Evolutionary conservation across 345 rosid species (phyloP).

Genomic region (Eucalyptus pumila): DNA sequence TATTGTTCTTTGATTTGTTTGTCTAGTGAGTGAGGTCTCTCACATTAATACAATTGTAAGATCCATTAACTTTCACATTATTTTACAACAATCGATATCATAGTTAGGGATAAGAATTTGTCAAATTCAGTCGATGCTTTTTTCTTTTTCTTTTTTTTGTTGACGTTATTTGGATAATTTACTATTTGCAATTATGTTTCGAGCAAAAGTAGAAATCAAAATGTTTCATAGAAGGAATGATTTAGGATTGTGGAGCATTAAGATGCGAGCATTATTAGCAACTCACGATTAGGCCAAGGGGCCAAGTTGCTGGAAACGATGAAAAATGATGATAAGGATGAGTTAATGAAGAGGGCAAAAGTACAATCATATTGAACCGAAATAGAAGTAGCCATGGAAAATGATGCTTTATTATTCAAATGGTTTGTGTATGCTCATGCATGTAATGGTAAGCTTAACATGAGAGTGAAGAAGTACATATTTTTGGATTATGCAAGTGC

Average conservation of each 20-base stretch:
- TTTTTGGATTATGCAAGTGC: neutral
- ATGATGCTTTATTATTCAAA: no score
- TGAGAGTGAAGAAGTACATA: neutral
- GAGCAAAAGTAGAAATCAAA: neutral
- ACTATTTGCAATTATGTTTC: neutral
- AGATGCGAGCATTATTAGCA: neutral
- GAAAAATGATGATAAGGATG: neutral
- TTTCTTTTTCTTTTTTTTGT: no score
- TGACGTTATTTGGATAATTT: neutral
- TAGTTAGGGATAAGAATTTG: neutral
- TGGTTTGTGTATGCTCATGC: no score
- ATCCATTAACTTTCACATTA: neutral
- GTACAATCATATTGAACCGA: neutral
- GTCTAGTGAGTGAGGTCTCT: neutral
- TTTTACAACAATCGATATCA: neutral
- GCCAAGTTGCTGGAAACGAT: neutral
- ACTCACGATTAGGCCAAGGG: neutral
- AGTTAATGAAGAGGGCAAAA: neutral
- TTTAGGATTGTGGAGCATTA: neutral
- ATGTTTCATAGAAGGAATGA: neutral
- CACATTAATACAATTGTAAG: neutral
- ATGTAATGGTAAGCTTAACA: neutral
- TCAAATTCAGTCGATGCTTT: neutral
- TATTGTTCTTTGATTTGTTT: neutral
- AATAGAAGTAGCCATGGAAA: no score